Evolutionary conservation across 768 basidiomycete species (phyloP).

Genomic region (Antrodiella citrinella): DNA sequence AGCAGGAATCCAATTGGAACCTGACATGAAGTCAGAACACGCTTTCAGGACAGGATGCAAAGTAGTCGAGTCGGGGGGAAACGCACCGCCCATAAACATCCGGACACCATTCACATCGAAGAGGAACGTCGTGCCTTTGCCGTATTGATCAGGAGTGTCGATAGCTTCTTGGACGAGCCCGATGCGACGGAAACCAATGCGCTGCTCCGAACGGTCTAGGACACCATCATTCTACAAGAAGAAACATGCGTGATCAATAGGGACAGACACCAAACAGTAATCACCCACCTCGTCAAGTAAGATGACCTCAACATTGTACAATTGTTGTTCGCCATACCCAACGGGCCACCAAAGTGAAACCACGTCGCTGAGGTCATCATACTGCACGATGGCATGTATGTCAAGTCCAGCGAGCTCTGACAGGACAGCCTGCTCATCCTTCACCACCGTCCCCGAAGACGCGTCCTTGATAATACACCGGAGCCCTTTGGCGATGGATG

Average conservation of each 20-base stretch:
- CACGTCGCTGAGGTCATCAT: too few relatives aligned
- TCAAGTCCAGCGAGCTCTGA: too few relatives aligned
- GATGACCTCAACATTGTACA: constrained; percentile 29
- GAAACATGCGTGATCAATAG: not conserved
- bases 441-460: constrained; percentile 1
- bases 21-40: constrained; percentile 22
- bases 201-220: constrained; percentile 17
- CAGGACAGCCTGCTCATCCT: not conserved
- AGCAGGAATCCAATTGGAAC: constrained; percentile 87
- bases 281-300: constrained; percentile 13
- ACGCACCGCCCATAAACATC: constrained; percentile 39
- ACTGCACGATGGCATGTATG: constrained; percentile 20
- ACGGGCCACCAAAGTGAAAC: constrained; percentile 38
- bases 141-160: constrained; percentile 21
- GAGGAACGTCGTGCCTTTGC: constrained; percentile 35
- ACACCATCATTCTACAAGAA: too few relatives aligned
- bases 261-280: constrained; percentile 11
- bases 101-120: constrained; percentile 42
- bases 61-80: not conserved
- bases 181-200: constrained; percentile 34
- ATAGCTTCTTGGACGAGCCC: constrained; percentile 37
- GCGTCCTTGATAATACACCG: constrained; percentile 13
- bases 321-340: constrained; percentile 29
- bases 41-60: too few relatives aligned
- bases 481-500: constrained; percentile 7